These are phyloP conservation scores for Xylaria sp. DNA, from an alignment of 2,329 filamentous ascomycete genomes.

Conservation along the genomic window DNA sequence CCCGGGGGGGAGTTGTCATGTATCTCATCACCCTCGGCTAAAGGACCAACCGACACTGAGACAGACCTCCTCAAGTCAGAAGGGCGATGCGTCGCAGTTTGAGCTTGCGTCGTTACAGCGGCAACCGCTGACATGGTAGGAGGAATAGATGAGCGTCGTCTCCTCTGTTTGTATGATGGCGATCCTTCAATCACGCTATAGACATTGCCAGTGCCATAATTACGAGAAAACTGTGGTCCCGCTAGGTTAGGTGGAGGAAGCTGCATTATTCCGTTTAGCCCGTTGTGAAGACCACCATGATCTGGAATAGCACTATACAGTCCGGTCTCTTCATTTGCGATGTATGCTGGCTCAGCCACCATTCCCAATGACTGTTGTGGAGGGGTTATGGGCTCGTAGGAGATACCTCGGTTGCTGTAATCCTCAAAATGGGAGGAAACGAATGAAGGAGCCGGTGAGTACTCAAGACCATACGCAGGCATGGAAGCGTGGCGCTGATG, in stretches of 20 bases:
- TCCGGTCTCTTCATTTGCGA: slow-evolving; percentile 96
- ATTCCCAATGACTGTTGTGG: slow-evolving; percentile 87
- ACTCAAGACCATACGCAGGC: slow-evolving; percentile 93
- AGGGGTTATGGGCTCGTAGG: slow-evolving; percentile 95
- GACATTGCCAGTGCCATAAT: slow-evolving; percentile 76
- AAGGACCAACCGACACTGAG: slow-evolving; percentile 82
- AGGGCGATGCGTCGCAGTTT: slow-evolving; percentile 71
- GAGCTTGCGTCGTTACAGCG: slow-evolving; percentile 63
- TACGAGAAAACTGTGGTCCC: slow-evolving; percentile 77
- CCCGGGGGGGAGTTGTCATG: slow-evolving; percentile 80
- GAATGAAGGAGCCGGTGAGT: slow-evolving; percentile 96
- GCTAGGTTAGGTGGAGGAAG: slow-evolving; percentile 84
- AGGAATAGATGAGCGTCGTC: slow-evolving; percentile 90
- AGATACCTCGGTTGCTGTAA: slow-evolving; percentile 94
- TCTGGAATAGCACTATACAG: slow-evolving; percentile 95
- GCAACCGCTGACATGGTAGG: slow-evolving; percentile 74
- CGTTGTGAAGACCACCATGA: slow-evolving; percentile 72
- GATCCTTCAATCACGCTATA: slow-evolving; percentile 98
- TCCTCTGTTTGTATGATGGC: slow-evolving; percentile 96
- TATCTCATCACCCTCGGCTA: slow-evolving; percentile 79
- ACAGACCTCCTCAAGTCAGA: slow-evolving; percentile 92
- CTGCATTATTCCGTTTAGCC: slow-evolving; percentile 88
- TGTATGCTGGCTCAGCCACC: slow-evolving; percentile 89
- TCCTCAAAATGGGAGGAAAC: slow-evolving; percentile 99
- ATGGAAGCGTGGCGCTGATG: slow-evolving; percentile 98